These are phyloP conservation scores for Penicillium bialowiezense DNA, from an alignment of 495 filamentous ascomycete species.

Conservation along the genomic window DNA sequence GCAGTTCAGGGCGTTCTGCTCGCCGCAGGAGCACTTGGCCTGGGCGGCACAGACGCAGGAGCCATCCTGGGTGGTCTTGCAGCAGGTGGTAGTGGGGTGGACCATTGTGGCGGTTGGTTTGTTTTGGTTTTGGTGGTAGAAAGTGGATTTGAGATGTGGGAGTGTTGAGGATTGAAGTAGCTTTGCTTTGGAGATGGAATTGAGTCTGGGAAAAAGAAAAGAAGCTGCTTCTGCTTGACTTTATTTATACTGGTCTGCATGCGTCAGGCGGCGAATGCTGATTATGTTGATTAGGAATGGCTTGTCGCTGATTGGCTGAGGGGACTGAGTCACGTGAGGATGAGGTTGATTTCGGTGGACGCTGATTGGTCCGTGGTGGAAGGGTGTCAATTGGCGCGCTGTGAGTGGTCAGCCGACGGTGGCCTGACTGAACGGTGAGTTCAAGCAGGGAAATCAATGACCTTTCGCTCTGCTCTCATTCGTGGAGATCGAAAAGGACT, in stretches of 20 bases:
- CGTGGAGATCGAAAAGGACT: background rate
- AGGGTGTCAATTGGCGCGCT: background rate
- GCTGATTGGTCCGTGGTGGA: conserved; percentile 10
- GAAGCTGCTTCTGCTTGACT: conserved; percentile 1
- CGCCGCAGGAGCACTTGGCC: conserved; percentile 81
- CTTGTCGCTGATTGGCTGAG: conserved; percentile 22
- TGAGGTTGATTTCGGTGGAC: background rate
- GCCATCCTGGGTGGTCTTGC: conserved; percentile 51
- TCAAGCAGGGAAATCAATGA: conserved; percentile 3
- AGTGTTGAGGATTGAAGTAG: background rate
- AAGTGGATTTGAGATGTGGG: background rate
- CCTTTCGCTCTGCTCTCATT: conserved; percentile 8
- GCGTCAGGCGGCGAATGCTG: conserved; percentile 9
- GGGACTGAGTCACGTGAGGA: conserved; percentile 5
- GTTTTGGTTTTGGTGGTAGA: too few relatives aligned
- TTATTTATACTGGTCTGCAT: conserved; percentile 30
- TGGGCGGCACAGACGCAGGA: conserved; percentile 60
- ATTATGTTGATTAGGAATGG: conserved; percentile 35
- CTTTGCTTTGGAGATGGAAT: background rate
- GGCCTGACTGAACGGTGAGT: background rate
- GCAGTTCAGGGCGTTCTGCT: conserved; percentile 81
- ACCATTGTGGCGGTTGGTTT: conserved; percentile 40
- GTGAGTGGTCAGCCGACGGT: background rate
- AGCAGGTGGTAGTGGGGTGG: conserved; percentile 59
- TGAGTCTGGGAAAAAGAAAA: background rate